phyloP scores from a whole-genome alignment of 148 eudicot species.

The Pouteria glomerata region DNA sequence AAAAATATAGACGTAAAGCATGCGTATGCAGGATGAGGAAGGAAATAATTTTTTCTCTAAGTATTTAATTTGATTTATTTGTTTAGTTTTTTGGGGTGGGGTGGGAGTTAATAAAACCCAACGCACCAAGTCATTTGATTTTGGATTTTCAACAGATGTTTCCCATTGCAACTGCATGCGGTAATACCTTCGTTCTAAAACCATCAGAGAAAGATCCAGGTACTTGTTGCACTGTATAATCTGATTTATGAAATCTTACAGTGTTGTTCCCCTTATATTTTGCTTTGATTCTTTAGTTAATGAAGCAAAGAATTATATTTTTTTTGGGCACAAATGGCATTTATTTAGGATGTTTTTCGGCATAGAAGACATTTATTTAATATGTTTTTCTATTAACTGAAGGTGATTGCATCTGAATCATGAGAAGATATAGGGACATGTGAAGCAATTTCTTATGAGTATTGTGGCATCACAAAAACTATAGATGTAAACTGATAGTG shows the following conservation, averaged over 20 bases:
- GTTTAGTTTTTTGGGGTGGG: too few species aligned
- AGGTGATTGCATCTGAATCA: not conserved
- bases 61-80: constrained; percentile 10
- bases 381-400: not conserved
- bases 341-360: not conserved
- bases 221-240: constrained; percentile 15
- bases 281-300: not conserved
- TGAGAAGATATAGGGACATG: not conserved
- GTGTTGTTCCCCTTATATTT: not conserved
- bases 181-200: constrained; percentile 83
- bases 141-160: constrained; percentile 78
- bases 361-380: not conserved
- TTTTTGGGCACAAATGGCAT: not conserved
- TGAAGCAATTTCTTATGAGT: not conserved
- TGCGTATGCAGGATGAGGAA: too few species aligned
- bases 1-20: not conserved
- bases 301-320: not conserved
- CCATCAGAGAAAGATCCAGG: constrained; percentile 99
- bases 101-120: too few species aligned
- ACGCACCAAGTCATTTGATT: too few species aligned
- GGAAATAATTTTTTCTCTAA: constrained; percentile 3
- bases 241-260: not conserved
- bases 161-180: constrained; percentile 87
- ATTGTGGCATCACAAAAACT: not conserved
- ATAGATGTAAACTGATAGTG: too few species aligned